Conservation (phyloP, 257 asterid species). For the Dorcoceras hygrometricum region DNA sequence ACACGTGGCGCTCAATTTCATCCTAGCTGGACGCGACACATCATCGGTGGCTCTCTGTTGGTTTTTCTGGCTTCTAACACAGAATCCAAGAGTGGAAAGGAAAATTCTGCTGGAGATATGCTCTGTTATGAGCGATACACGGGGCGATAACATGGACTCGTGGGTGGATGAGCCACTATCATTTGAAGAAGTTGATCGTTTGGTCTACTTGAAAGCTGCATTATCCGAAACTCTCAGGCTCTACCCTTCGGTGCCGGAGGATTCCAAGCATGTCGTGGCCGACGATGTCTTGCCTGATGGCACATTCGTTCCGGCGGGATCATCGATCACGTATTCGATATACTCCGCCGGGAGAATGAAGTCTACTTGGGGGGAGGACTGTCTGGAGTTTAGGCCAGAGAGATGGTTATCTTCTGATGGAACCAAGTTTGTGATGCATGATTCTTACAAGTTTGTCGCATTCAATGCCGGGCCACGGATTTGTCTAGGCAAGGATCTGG, state of each 20-base stretch:
- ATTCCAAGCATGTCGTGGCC: conserved; percentile 73
- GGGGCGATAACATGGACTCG: conserved; percentile 42
- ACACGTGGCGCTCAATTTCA: conserved; percentile 88
- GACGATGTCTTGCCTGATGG: conserved; percentile 86
- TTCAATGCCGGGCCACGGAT: conserved; percentile 91
- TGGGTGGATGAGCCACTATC: conserved; percentile 64
- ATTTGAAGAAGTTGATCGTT: conserved; percentile 69
- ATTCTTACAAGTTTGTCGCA: conserved; percentile 71
- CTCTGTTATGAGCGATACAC: conserved; percentile 57
- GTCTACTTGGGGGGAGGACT: conserved; percentile 84
- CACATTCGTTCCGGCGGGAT: conserved; percentile 81
- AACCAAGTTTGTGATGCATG: conserved; percentile 57
- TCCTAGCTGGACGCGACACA: conserved; percentile 95
- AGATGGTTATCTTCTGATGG: conserved; percentile 61
- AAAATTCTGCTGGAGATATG: conserved; percentile 59
- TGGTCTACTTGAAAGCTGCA: conserved; percentile 74
- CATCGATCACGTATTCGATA: conserved; percentile 78
- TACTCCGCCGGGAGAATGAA: conserved; percentile 88
- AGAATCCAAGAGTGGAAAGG: conserved; percentile 59
- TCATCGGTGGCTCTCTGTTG: conserved; percentile 89
- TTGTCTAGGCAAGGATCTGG: conserved; percentile 85
- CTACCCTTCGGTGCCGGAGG: conserved; percentile 94
- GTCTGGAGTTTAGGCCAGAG: conserved; percentile 74
- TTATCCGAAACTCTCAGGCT: conserved; percentile 74
- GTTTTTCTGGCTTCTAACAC: conserved; percentile 84